These are phyloP conservation scores for Mycena vitilis DNA, from an alignment of 768 basidiomycete genomes.

Conservation along the genomic window DNA sequence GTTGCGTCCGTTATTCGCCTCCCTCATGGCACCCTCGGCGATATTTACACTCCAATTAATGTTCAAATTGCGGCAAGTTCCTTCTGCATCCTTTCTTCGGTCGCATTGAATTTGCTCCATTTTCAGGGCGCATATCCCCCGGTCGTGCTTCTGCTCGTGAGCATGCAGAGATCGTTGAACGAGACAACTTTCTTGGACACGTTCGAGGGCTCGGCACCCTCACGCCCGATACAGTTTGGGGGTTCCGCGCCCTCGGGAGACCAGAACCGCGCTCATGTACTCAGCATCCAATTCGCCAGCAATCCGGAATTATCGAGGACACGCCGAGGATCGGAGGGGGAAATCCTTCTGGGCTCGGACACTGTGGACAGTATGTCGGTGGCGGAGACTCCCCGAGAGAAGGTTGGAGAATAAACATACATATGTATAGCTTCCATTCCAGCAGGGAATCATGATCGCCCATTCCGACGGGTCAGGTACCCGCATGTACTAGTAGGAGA, in stretches of 20 bases:
- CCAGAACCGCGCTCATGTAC: background rate
- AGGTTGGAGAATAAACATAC: background rate
- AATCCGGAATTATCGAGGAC: background rate
- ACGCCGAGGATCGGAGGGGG: background rate
- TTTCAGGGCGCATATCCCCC: constrained; percentile 24
- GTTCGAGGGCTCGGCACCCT: background rate
- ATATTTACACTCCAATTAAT: constrained; percentile 31
- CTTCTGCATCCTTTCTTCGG: background rate
- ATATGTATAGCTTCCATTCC: too few species aligned
- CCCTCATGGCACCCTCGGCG: constrained; percentile 32
- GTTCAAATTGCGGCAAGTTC: constrained; percentile 34
- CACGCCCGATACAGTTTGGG: background rate
- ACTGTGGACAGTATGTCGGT: background rate
- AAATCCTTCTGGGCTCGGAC: background rate
- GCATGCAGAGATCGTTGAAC: constrained; percentile 10
- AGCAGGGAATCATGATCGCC: too few species aligned
- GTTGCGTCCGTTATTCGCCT: constrained; percentile 25
- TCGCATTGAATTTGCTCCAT: background rate
- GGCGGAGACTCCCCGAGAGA: background rate
- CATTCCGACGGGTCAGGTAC: too few species aligned
- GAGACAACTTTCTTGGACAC: constrained; percentile 22
- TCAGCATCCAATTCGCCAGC: background rate
- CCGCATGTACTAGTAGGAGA: too few species aligned
- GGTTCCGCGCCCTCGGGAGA: background rate
- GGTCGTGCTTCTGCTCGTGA: constrained; percentile 23